A percentile compares a stretch with the other conserved stretches of the same genome.
Conservation (phyloP, 2,329 filamentous ascomycete genomes). For the Pseudohalonectria lignicola region DNA sequence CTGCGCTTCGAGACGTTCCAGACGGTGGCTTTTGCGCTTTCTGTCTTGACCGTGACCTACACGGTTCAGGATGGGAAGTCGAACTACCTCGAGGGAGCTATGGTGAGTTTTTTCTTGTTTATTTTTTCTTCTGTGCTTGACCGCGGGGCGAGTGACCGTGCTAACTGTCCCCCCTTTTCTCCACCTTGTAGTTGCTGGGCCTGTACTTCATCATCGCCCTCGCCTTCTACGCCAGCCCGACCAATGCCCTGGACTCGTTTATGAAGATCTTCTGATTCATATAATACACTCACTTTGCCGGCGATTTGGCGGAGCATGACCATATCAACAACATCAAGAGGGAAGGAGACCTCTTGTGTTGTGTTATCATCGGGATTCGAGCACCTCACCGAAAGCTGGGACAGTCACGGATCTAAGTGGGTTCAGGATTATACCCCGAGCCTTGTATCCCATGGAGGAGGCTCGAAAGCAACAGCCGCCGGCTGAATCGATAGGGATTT, state of each 20-base stretch:
- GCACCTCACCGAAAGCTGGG: no score
- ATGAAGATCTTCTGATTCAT: background rate
- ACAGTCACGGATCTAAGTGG: no score
- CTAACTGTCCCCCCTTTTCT: slow-evolving; percentile 6
- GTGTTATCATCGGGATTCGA: no score
- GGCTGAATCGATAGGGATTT: no score
- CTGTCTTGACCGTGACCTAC: slow-evolving; percentile 64
- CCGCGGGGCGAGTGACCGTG: background rate
- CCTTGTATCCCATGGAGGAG: no score
- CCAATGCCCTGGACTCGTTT: slow-evolving; percentile 31
- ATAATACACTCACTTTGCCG: no score
- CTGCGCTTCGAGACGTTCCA: slow-evolving; percentile 74
- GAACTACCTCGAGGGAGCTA: slow-evolving; percentile 74
- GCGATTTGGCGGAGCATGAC: no score
- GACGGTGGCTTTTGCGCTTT: slow-evolving; percentile 67
- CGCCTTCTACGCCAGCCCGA: slow-evolving; percentile 46
- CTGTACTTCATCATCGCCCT: slow-evolving; percentile 50
- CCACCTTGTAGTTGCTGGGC: slow-evolving; percentile 28
- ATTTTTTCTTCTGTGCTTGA: background rate
- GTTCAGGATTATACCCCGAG: no score
- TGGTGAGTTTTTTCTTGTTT: slow-evolving; percentile 32
- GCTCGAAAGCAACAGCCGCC: no score
- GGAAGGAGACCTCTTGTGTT: no score
- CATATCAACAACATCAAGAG: no score
- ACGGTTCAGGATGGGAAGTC: slow-evolving; percentile 73